phyloP scores from a whole-genome alignment of 2,329 filamentous ascomycete genomes.

The Clathrospora elynae region DNA sequence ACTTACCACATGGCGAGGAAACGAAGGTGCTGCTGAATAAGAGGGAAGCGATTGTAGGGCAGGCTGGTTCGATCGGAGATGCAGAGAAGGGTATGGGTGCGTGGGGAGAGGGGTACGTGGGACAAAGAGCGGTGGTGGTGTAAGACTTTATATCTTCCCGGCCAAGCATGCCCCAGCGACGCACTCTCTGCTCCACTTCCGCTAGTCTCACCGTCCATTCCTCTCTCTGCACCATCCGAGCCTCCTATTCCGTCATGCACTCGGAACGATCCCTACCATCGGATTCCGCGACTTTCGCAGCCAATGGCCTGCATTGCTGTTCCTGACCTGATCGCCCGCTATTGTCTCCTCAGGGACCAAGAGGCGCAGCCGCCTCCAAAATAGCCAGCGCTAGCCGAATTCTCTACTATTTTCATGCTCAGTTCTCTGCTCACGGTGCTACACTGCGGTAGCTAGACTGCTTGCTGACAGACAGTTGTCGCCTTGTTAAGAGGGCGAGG shows the following conservation, averaged over 20 bases:
- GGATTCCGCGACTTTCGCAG: conserved; percentile 20
- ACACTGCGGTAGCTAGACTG: conserved; percentile 18
- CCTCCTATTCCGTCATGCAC: conserved; percentile 41
- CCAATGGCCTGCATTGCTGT: conserved; percentile 31
- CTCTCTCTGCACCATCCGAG: conserved; percentile 12
- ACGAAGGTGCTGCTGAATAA: conserved; percentile 30
- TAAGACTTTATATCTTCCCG: conserved; percentile 45
- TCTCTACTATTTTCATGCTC: conserved; percentile 21
- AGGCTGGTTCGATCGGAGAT: conserved; percentile 19
- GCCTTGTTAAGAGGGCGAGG: too few species aligned
- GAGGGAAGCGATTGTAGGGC: conserved; percentile 39
- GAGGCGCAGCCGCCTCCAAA: conserved; percentile 43
- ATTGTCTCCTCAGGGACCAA: conserved; percentile 33
- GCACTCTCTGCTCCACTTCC: conserved; percentile 34
- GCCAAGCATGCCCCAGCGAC: conserved; percentile 36
- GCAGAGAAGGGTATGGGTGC: conserved; percentile 23
- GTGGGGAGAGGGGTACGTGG: conserved; percentile 28
- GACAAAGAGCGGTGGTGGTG: conserved; percentile 45
- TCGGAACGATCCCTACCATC: conserved; percentile 19
- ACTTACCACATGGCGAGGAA: conserved; percentile 49
- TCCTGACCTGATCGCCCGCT: conserved; percentile 44
- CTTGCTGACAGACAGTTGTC: conserved; percentile 16
- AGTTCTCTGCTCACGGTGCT: conserved; percentile 24
- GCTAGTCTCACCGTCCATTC: conserved; percentile 35
- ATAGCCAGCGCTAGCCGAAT: conserved; percentile 40